A percentile compares a stretch with the other conserved stretches of the same genome.
phyloP scores from a whole-genome alignment of 169 alveolate genomes.

The Cystoisospora suis region DNA sequence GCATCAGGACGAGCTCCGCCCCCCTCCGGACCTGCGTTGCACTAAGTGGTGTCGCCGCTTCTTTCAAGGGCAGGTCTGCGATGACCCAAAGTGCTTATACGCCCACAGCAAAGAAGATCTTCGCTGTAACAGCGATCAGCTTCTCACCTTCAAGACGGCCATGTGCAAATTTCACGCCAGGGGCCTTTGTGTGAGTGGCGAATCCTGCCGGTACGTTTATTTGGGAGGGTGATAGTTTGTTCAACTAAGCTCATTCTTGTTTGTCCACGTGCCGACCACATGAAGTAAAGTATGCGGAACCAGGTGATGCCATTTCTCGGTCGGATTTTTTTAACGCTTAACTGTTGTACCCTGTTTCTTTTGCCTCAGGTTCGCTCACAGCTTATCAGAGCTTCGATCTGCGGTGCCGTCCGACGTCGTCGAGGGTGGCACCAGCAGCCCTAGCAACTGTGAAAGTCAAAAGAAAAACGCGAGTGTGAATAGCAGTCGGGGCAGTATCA shows the following conservation, averaged over 20 bases:
- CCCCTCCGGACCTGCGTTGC: conserved; percentile 32
- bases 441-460: too few relatives aligned
- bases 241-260: too few relatives aligned
- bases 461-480: too few relatives aligned
- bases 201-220: conserved; percentile 6
- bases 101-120: conserved; percentile 28
- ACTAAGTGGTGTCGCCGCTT: conserved; percentile 40
- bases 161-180: conserved; percentile 31
- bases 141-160: conserved; percentile 15
- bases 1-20: not conserved
- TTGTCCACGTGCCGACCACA: too few relatives aligned
- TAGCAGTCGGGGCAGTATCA: conserved; percentile 13
- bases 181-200: conserved; percentile 16
- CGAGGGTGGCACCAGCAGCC: not conserved
- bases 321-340: too few relatives aligned
- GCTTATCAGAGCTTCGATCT: not conserved
- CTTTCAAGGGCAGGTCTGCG: conserved; percentile 15
- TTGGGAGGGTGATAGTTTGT: too few relatives aligned
- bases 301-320: too few relatives aligned
- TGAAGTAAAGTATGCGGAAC: too few relatives aligned
- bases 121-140: conserved; percentile 30
- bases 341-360: too few relatives aligned
- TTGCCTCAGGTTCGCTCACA: conserved; percentile 2
- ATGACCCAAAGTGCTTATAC: not conserved
- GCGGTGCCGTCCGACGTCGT: not conserved